Evolutionary conservation across 1,284 basidiomycete species (phyloP).

Genomic region (Papiliotrema nemorosa): DNA sequence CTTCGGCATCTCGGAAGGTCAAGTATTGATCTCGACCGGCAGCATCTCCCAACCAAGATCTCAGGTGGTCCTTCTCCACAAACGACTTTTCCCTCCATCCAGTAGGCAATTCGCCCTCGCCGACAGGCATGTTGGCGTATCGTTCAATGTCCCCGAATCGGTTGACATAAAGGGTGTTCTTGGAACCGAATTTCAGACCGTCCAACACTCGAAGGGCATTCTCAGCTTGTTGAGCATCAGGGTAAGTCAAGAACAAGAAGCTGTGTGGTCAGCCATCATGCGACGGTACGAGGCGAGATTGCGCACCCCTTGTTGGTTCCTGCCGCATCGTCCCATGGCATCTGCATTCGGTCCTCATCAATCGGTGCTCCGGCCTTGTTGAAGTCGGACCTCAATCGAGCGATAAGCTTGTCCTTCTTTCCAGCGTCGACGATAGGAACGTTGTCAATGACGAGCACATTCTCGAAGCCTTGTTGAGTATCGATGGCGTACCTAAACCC

Average conservation of each 20-base stretch:
- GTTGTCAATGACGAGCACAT: slow-evolving; percentile 80
- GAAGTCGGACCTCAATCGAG: slow-evolving; percentile 79
- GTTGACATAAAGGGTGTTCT: slow-evolving; percentile 82
- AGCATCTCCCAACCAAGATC: slow-evolving; percentile 89
- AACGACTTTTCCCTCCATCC: slow-evolving; percentile 68
- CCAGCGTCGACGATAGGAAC: slow-evolving; percentile 79
- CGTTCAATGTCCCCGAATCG: slow-evolving; percentile 90
- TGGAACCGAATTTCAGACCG: slow-evolving; percentile 78
- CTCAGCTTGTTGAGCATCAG: slow-evolving; percentile 73
- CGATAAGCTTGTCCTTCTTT: slow-evolving; percentile 71
- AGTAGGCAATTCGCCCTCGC: slow-evolving; percentile 63
- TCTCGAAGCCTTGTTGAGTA: slow-evolving; percentile 78
- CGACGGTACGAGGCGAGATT: neutral
- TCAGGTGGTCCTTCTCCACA: slow-evolving; percentile 83
- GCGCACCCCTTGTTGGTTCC: slow-evolving; percentile 82
- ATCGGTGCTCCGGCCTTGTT: slow-evolving; percentile 71
- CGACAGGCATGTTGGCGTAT: slow-evolving; percentile 75
- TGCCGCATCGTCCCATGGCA: slow-evolving; percentile 76
- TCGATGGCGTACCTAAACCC: slow-evolving; percentile 68
- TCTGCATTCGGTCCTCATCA: slow-evolving; percentile 69
- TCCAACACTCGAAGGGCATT: slow-evolving; percentile 77
- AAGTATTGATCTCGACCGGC: slow-evolving; percentile 94
- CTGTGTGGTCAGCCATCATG: slow-evolving; percentile 49
- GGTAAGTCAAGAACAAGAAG: slow-evolving; percentile 87
- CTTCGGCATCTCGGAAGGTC: slow-evolving; percentile 88